A percentile compares a stretch with the other conserved stretches of the same genome.
phyloP scores from a whole-genome alignment of 2,329 filamentous ascomycete genomes.

The Coniella lustricola region DNA sequence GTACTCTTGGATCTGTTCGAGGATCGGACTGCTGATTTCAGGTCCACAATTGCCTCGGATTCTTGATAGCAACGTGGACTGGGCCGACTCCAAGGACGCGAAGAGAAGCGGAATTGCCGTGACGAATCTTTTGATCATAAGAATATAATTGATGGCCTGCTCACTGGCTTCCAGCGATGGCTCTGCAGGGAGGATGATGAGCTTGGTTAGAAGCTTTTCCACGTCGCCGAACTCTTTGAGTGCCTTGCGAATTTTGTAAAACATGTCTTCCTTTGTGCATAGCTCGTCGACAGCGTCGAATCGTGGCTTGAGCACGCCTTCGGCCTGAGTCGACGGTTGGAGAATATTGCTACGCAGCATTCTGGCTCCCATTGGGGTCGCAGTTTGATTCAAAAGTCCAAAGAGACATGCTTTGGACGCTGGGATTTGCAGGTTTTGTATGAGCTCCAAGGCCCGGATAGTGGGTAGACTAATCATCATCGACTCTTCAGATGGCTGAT shows the following conservation, averaged over 20 bases:
- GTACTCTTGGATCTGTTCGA: slow-evolving; percentile 56
- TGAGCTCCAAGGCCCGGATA: slow-evolving; percentile 78
- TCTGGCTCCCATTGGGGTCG: slow-evolving; percentile 82
- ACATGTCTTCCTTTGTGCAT: slow-evolving; percentile 75
- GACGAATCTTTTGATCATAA: slow-evolving; percentile 80
- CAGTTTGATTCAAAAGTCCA: slow-evolving; percentile 75
- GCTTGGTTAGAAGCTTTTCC: slow-evolving; percentile 72
- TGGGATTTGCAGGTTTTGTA: slow-evolving; percentile 73
- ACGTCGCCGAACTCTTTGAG: slow-evolving; percentile 70
- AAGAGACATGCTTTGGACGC: slow-evolving; percentile 80
- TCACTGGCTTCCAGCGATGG: slow-evolving; percentile 63
- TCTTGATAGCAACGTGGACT: slow-evolving; percentile 55
- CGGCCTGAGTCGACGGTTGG: slow-evolving; percentile 70
- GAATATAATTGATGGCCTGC: slow-evolving; percentile 76
- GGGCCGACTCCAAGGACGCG: slow-evolving; percentile 58
- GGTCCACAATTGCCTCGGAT: slow-evolving; percentile 65
- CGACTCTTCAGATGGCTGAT: slow-evolving; percentile 80
- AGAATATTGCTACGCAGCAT: slow-evolving; percentile 79
- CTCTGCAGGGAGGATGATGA: slow-evolving; percentile 68
- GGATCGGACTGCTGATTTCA: slow-evolving; percentile 52
- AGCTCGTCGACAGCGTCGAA: slow-evolving; percentile 83
- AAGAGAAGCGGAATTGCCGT: slow-evolving; percentile 60
- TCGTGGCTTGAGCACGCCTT: slow-evolving; percentile 59
- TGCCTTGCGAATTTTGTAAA: slow-evolving; percentile 66
- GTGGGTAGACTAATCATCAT: slow-evolving; percentile 96